Conservation (phyloP, 1,284 basidiomycete species). For the Cryptococcus amylolentus region DNA sequence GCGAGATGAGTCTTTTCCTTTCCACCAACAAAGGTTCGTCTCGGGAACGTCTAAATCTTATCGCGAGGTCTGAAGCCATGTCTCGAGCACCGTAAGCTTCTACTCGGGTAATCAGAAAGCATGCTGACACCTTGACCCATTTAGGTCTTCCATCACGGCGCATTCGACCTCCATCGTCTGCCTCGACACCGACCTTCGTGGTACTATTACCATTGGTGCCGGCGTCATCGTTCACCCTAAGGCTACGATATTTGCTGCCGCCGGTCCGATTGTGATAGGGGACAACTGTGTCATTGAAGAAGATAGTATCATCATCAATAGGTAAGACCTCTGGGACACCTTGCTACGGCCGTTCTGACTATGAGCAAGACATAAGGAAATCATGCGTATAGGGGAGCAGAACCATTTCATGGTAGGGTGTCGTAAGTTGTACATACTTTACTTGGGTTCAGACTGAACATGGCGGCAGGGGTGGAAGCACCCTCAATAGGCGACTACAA, state of each 20-base stretch:
- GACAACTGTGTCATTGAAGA: constrained; percentile 89
- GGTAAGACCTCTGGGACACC: constrained; percentile 6
- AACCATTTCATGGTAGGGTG: constrained; percentile 92
- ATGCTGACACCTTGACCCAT: too few species aligned
- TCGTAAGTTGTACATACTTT: constrained; percentile 56
- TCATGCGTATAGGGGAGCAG: constrained; percentile 68
- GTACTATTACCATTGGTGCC: constrained; percentile 81
- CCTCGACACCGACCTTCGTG: constrained; percentile 82
- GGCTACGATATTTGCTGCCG: constrained; percentile 81
- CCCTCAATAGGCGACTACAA: constrained; percentile 78
- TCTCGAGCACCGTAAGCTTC: background rate
- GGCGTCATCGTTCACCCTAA: constrained; percentile 91
- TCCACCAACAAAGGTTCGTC: background rate
- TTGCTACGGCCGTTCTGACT: background rate
- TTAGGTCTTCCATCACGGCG: constrained; percentile 54
- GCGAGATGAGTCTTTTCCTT: background rate
- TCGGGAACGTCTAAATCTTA: background rate
- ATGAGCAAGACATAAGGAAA: background rate
- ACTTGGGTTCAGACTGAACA: constrained; percentile 1
- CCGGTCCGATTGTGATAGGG: constrained; percentile 82
- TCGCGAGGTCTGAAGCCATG: background rate
- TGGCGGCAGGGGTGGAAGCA: constrained; percentile 68
- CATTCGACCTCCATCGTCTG: constrained; percentile 79
- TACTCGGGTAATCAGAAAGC: background rate
- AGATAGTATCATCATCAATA: constrained; percentile 76